Evolutionary conservation across 805 yeast genomes (phyloP).

Genomic region (Zygotorulaspora danielsina): DNA sequence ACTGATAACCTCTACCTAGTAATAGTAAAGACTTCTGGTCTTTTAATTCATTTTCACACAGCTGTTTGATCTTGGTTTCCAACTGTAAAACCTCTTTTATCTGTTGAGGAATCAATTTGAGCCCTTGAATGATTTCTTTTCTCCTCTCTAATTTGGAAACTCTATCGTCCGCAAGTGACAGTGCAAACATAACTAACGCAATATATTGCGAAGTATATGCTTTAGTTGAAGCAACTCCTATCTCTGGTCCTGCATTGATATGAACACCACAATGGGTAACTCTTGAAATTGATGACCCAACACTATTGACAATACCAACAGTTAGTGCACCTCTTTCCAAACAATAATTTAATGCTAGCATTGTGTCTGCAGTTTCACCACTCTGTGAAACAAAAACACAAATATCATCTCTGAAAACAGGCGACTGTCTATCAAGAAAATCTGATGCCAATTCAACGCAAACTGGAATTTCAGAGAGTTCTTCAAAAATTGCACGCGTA

Average conservation of each 20-base stretch:
- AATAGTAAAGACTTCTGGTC: conserved; percentile 82
- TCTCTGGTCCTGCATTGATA: conserved; percentile 98
- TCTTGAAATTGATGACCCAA: conserved; percentile 95
- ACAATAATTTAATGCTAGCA: conserved; percentile 92
- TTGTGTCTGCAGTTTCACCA: conserved; percentile 98
- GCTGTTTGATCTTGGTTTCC: conserved; percentile 65
- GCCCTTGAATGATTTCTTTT: conserved; percentile 78
- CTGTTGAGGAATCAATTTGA: conserved; percentile 78
- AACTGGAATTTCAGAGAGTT: conserved; percentile 91
- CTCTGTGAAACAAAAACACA: conserved; percentile 97
- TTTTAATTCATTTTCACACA: conserved; percentile 70
- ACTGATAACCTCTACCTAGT: conserved; percentile 96
- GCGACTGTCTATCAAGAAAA: conserved; percentile 88
- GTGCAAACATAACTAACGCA: conserved; percentile 94
- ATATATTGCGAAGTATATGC: conserved; percentile 98
- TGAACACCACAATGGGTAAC: conserved; percentile 99
- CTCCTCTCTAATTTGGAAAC: conserved; percentile 74
- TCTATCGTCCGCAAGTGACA: conserved; percentile 89
- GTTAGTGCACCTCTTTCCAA: conserved; percentile 95
- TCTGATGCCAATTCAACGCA: conserved; percentile 91
- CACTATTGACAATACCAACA: conserved; percentile 95
- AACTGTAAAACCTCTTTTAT: conserved; percentile 71
- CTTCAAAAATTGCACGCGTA: conserved; percentile 93
- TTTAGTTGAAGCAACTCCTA: conserved; percentile 98
- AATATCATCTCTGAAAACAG: conserved; percentile 97